A percentile compares a stretch with the other conserved stretches of the same genome.
These are phyloP conservation scores for Aspergillus ellipticus DNA, from an alignment of 495 filamentous ascomycete genomes.

Conservation along the genomic window DNA sequence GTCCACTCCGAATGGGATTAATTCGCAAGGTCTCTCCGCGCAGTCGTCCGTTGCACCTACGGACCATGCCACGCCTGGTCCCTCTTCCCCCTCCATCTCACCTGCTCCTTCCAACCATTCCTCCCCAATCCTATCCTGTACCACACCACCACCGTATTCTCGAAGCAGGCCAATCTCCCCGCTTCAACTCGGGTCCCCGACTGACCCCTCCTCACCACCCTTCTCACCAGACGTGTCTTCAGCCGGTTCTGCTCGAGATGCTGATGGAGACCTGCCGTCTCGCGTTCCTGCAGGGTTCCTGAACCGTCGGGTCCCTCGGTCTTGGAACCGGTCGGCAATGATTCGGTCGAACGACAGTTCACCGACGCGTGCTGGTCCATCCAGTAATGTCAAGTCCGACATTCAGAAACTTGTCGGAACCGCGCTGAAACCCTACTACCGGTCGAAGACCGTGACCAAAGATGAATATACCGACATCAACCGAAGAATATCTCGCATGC, in stretches of 20 bases:
- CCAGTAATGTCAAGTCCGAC: conserved; percentile 70
- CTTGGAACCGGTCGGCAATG: conserved; percentile 20
- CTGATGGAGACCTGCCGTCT: conserved; percentile 12
- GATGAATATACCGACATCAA: conserved; percentile 89
- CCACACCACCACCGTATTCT: conserved; percentile 68
- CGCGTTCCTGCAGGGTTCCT: conserved; percentile 14
- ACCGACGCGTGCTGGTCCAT: conserved; percentile 53
- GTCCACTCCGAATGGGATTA: conserved; percentile 49
- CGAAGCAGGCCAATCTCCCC: conserved; percentile 63
- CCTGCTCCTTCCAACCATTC: conserved; percentile 63
- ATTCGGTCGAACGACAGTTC: conserved; percentile 53
- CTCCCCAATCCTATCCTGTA: conserved; percentile 65
- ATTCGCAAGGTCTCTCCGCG: conserved; percentile 44
- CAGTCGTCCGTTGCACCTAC: conserved; percentile 40
- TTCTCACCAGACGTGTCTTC: conserved; percentile 50
- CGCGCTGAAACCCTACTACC: conserved; percentile 73
- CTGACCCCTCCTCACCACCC: conserved; percentile 57
- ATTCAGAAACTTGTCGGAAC: conserved; percentile 77
- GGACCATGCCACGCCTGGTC: conserved; percentile 48
- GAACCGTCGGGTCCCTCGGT: conserved; percentile 34
- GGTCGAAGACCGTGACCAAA: conserved; percentile 62
- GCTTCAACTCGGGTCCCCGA: conserved; percentile 60
- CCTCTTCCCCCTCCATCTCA: conserved; percentile 71
- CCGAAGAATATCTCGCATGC: conserved; percentile 70
- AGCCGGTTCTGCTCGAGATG: conserved; percentile 23